Evolutionary conservation across 352 stramenopile genomes (phyloP).

Genomic region (Sclerospora graminicola): DNA sequence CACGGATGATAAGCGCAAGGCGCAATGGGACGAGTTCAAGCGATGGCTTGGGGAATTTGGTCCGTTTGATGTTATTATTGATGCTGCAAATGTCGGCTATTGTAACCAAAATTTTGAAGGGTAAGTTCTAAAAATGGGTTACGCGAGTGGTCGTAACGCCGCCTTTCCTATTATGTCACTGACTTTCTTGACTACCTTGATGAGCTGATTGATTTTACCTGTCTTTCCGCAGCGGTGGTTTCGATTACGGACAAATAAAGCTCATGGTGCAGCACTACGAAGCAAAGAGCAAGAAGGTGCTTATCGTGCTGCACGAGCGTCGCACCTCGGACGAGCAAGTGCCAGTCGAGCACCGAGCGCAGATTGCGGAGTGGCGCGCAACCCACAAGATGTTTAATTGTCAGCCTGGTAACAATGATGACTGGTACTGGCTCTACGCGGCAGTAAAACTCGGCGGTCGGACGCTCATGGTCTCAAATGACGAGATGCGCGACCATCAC

Average conservation of each 20-base stretch:
- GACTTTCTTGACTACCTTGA: conserved; percentile 7
- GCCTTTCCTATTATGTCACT: conserved; percentile 6
- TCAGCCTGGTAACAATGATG: conserved; percentile 94
- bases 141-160: conserved; percentile 9
- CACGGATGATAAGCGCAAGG: conserved; percentile 53
- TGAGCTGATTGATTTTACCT: conserved; percentile 3
- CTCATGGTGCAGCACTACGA: conserved; percentile 88
- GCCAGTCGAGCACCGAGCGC: conserved; percentile 50
- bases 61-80: conserved; percentile 90
- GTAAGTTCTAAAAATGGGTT: conserved; percentile 21
- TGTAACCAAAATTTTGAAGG: conserved; percentile 95
- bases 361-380: conserved; percentile 71
- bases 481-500: conserved; percentile 99
- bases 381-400: conserved; percentile 88
- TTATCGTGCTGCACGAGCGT: conserved; percentile 94
- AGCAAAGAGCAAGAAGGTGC: conserved; percentile 71
- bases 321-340: conserved; percentile 88
- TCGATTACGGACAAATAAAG: conserved; percentile 95
- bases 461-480: conserved; percentile 92
- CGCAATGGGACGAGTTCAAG: conserved; percentile 81
- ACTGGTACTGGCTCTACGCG: conserved; percentile 99
- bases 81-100: conserved; percentile 98
- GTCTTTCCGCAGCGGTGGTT: conserved; percentile 53
- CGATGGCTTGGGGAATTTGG: conserved; percentile 55
- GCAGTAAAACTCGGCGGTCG: conserved; percentile 75